Conservation (phyloP, 306 rosid genomes). For the Cicer yamashitae region DNA sequence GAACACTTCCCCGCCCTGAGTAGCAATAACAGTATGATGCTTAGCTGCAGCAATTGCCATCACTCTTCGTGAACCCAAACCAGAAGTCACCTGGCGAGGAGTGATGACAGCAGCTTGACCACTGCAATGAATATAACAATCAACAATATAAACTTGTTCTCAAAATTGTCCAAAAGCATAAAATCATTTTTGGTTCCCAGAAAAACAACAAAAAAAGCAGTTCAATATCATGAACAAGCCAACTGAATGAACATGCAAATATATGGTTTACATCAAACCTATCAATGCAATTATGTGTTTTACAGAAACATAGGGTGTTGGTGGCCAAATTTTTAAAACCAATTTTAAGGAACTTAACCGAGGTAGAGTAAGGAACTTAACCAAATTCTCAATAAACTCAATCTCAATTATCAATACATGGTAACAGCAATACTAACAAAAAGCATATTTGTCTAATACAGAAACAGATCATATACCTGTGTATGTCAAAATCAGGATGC, state of each 20-base stretch:
- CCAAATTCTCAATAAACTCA: constrained; percentile 24
- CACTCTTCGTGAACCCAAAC: constrained; percentile 85
- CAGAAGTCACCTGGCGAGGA: constrained; percentile 90
- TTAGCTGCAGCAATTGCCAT: constrained; percentile 93
- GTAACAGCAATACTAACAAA: constrained; percentile 35
- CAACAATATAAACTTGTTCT: too few relatives aligned
- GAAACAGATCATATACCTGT: constrained; percentile 64
- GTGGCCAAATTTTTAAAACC: background rate
- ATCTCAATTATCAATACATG: constrained; percentile 8
- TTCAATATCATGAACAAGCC: constrained; percentile 12
- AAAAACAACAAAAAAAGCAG: background rate
- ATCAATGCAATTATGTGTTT: background rate
- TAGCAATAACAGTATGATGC: constrained; percentile 92
- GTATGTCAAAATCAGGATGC: constrained; percentile 97
- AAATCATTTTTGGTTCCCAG: too few relatives aligned
- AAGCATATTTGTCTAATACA: constrained; percentile 1
- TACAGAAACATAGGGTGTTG: background rate
- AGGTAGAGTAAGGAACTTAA: background rate
- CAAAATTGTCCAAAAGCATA: too few relatives aligned
- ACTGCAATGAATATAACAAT: constrained; percentile 61
- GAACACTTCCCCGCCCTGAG: constrained; percentile 96
- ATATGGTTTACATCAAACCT: background rate
- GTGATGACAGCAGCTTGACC: constrained; percentile 99
- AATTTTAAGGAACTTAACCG: constrained; percentile 1
- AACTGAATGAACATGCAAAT: background rate